phyloP scores from a whole-genome alignment of 2,329 filamentous ascomycete genomes.

The Tolypocladium tropicale region DNA sequence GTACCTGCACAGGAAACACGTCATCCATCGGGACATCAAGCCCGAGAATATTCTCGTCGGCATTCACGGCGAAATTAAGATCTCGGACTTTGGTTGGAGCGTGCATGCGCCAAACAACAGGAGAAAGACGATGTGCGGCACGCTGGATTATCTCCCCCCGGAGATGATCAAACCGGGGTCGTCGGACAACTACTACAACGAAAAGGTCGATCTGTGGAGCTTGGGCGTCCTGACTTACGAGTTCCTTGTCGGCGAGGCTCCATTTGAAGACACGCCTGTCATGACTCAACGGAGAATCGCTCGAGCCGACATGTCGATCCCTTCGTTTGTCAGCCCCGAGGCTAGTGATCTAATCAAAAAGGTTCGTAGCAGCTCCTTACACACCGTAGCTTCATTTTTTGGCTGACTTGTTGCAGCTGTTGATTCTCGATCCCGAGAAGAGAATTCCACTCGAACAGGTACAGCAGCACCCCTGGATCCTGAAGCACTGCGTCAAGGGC shows the following conservation, averaged over 20 bases:
- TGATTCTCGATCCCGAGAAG: conserved; percentile 91
- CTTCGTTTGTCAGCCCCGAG: conserved; percentile 81
- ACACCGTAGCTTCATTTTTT: background rate
- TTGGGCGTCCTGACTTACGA: conserved; percentile 93
- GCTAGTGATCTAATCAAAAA: conserved; percentile 87
- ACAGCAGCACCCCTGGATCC: conserved; percentile 86
- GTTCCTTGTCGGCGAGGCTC: conserved; percentile 90
- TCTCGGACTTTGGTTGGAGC: conserved; percentile 97
- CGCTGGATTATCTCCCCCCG: conserved; percentile 90
- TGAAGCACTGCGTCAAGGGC: conserved; percentile 81
- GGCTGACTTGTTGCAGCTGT: conserved; percentile 44
- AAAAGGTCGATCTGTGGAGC: conserved; percentile 96
- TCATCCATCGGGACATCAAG: conserved; percentile 24
- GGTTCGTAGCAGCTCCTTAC: conserved; percentile 37
- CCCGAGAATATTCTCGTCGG: conserved; percentile 38
- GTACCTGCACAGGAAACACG: conserved; percentile 20
- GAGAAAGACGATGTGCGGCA: conserved; percentile 91
- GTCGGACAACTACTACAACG: conserved; percentile 80
- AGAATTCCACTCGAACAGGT: conserved; percentile 83
- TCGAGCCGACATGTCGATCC: conserved; percentile 84
- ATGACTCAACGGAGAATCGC: conserved; percentile 91
- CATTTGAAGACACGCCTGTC: conserved; percentile 89
- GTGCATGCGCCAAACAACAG: conserved; percentile 94
- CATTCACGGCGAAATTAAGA: conserved; percentile 96
- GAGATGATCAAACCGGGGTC: conserved; percentile 87